Evolutionary conservation across 1,139 yeast genomes (phyloP).

Genomic region (Meyerozyma carpophila): DNA sequence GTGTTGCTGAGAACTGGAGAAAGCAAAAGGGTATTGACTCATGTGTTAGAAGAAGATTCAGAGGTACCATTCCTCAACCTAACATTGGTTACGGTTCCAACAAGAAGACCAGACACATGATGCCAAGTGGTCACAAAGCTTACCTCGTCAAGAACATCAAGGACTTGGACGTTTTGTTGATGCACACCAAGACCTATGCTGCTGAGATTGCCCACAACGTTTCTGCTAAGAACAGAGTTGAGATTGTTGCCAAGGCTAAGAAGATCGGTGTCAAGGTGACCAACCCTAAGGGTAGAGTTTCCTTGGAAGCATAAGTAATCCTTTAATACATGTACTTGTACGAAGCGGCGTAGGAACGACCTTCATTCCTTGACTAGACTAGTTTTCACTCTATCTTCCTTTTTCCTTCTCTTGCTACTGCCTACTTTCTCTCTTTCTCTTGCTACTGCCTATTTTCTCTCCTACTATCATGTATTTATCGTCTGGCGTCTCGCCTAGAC

Average conservation of each 20-base stretch:
- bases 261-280: conserved; percentile 98
- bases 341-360: neutral
- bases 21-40: conserved; percentile 99
- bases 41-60: conserved; percentile 99
- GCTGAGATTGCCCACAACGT: conserved; percentile 99
- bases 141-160: conserved; percentile 87
- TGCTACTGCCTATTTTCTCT: neutral
- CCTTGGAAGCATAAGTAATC: conserved; percentile 82
- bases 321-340: conserved; percentile 11
- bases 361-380: no score
- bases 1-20: conserved; percentile 99
- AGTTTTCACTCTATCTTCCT: no score
- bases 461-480: neutral
- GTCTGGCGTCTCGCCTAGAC: conserved; percentile 10
- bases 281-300: conserved; percentile 98
- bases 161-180: conserved; percentile 91
- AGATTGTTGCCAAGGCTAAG: conserved; percentile 94
- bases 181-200: conserved; percentile 98
- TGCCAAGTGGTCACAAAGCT: conserved; percentile 98
- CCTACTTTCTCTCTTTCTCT: no score
- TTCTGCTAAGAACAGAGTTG: conserved; percentile 97
- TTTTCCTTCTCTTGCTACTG: no score
- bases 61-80: conserved; percentile 99
- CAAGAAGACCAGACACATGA: conserved; percentile 95
- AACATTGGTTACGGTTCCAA: conserved; percentile 99